Evolutionary conservation across 768 basidiomycete species (phyloP).

Genomic region (Serpula lacrymans): DNA sequence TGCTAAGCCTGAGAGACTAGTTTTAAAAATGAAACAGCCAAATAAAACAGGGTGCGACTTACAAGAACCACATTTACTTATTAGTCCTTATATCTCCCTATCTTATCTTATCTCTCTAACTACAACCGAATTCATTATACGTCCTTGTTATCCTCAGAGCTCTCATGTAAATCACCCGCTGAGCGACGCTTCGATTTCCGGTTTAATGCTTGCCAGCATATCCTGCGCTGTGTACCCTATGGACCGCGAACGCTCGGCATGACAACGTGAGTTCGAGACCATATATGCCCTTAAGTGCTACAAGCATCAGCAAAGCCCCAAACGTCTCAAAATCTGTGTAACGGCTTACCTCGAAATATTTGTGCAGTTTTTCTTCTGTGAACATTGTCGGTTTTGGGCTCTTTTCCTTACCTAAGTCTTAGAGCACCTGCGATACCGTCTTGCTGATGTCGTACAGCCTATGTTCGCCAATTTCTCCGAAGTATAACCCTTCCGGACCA

Average conservation of each 20-base stretch:
- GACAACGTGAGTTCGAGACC: slow-evolving; percentile 41
- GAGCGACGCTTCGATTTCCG: slow-evolving; percentile 31
- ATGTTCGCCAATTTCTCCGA: slow-evolving; percentile 45
- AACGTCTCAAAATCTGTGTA: slow-evolving; percentile 2
- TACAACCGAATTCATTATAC: too few species aligned
- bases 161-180: too few species aligned
- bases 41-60: too few species aligned
- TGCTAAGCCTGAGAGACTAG: too few species aligned
- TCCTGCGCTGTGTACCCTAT: slow-evolving; percentile 45
- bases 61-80: too few species aligned
- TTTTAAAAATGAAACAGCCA: too few species aligned
- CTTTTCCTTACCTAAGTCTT: slow-evolving; percentile 33
- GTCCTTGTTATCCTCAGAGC: too few species aligned
- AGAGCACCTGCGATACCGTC: slow-evolving; percentile 34
- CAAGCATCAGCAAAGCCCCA: neutral
- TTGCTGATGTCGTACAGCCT: slow-evolving; percentile 38
- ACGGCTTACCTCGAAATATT: slow-evolving; percentile 33
- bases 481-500: slow-evolving; percentile 48
- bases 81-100: too few species aligned
- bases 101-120: too few species aligned
- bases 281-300: slow-evolving; percentile 19
- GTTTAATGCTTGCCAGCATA: slow-evolving; percentile 36
- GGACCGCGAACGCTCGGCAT: slow-evolving; percentile 30
- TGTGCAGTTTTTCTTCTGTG: slow-evolving; percentile 40
- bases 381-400: slow-evolving; percentile 40